Conservation (phyloP, 371 early-diverging fungal genomes). For the Nosema granulosis region DNA sequence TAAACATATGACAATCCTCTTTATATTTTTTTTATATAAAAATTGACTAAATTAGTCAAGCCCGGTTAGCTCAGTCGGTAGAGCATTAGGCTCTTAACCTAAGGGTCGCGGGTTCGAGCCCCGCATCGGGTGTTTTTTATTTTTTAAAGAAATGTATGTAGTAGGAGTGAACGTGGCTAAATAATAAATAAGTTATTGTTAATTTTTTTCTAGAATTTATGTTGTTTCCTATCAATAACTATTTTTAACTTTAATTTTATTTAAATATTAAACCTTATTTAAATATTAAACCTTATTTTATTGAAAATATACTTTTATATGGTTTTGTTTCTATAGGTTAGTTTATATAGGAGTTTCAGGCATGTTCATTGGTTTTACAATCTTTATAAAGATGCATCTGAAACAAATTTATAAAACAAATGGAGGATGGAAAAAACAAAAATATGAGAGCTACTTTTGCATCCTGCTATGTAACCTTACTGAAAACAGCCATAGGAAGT, state of each 20-base stretch:
- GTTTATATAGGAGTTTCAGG: no score
- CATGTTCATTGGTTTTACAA: neutral
- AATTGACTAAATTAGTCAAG: constrained; percentile 55
- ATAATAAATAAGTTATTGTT: no score
- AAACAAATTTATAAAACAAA: constrained; percentile 1
- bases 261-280: no score
- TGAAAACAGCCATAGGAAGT: constrained; percentile 66
- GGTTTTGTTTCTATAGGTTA: no score
- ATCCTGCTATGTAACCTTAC: constrained; percentile 57
- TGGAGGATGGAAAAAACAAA: neutral
- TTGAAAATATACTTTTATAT: no score
- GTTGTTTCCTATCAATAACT: no score
- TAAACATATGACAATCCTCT: no score
- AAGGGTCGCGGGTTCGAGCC: constrained; percentile 89
- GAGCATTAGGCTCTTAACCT: constrained; percentile 92
- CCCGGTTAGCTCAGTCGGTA: constrained; percentile 90
- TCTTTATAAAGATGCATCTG: neutral
- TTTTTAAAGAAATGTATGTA: neutral
- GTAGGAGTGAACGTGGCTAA: no score
- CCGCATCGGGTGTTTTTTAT: constrained; percentile 72
- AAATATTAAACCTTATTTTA: no score
- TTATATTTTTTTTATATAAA: no score
- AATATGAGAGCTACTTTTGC: constrained; percentile 47
- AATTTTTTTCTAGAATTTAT: no score
- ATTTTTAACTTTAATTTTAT: no score